Evolutionary conservation across 768 basidiomycete species (phyloP), one percentile per base, ranked within the genome.

Genomic region (Russula brevipes): DNA sequence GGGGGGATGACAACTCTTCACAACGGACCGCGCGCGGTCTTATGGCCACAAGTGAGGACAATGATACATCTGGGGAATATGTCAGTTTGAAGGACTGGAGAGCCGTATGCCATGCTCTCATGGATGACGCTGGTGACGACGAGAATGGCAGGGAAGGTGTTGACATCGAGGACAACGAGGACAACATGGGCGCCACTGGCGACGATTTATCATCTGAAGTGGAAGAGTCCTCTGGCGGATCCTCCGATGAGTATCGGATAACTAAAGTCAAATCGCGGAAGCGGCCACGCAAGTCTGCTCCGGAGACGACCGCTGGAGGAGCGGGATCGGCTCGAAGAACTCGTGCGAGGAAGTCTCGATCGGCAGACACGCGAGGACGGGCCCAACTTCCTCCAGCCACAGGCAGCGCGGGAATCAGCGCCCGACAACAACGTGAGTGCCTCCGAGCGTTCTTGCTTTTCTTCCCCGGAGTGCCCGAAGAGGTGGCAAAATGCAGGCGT

Each of bases 21-120:
- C 31, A 50, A 12, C 4, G 42, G n/a, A 35, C 17, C 9, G 6
- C 53, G 35, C 44, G 24, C 14, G 50, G 64, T 70, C 39, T 68
- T 69, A 17, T 69, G 69, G 52, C 47, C 63, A 19, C 64, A 36
- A 56, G 64, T 30, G 67, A 68, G 14, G 55, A 63, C 11, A 61
- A 58, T 2, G 66, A 69, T 5, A 59, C 62, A 6, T 70, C 68
- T 38, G 75, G 72, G 14, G 72, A 73, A 35, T 71, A 74, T 49
- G 81, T 94, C 31, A 82, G 79, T 66, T 76, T 79, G 54, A 83
- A 85, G 35, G 91, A 92, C 70, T 94, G 88, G 88, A 81, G 88
- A 42, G 80, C 88, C 12, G 87, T 94, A 4, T 93, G 91, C 70
- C 84, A 86, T 10, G 87, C 87, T 4, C 75, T 94, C 12, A 76